Evolutionary conservation across 495 filamentous ascomycete species (phyloP).

Genomic region (Peziza echinospora): DNA sequence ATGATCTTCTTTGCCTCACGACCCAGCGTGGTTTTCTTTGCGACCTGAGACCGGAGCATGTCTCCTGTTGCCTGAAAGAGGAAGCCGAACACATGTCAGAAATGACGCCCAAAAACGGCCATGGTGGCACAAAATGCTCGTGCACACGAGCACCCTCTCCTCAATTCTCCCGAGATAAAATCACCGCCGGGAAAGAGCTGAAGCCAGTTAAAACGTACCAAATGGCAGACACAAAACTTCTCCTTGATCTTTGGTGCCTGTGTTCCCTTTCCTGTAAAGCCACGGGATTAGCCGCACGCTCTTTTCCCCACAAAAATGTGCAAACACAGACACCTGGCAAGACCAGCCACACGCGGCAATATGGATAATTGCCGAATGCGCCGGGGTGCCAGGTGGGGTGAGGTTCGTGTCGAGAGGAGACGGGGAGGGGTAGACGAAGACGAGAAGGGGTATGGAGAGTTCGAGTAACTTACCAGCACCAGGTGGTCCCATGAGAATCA

Average conservation of each 20-base stretch:
- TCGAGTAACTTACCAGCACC: slow-evolving; percentile 77
- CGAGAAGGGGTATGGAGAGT: neutral
- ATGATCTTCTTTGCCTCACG: slow-evolving; percentile 99
- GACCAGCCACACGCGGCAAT: neutral
- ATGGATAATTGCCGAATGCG: neutral
- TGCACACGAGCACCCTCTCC: neutral
- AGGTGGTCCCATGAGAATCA: slow-evolving; percentile 94
- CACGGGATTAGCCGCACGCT: neutral
- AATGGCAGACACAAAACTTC: slow-evolving; percentile 85
- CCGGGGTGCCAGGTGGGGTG: neutral
- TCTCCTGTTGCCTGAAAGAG: slow-evolving; percentile 79
- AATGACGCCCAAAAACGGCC: neutral
- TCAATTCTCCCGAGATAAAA: neutral
- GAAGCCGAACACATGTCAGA: slow-evolving; percentile 1
- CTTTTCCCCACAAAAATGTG: neutral
- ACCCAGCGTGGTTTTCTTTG: slow-evolving; percentile 88
- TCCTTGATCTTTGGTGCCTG: slow-evolving; percentile 96
- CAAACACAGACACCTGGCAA: neutral
- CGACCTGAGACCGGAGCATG: slow-evolving; percentile 96
- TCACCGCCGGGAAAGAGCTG: neutral
- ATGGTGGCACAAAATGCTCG: no score
- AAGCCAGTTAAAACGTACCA: slow-evolving; percentile 38
- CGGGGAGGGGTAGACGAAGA: slow-evolving; percentile 1
- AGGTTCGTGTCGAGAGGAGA: neutral
- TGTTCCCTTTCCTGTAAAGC: slow-evolving; percentile 75